Percentiles rank a stretch among this genome's conserved stretches.
Evolutionary conservation across 805 yeast species (phyloP).

Genomic region (Zygosaccharomyces rouxii): DNA sequence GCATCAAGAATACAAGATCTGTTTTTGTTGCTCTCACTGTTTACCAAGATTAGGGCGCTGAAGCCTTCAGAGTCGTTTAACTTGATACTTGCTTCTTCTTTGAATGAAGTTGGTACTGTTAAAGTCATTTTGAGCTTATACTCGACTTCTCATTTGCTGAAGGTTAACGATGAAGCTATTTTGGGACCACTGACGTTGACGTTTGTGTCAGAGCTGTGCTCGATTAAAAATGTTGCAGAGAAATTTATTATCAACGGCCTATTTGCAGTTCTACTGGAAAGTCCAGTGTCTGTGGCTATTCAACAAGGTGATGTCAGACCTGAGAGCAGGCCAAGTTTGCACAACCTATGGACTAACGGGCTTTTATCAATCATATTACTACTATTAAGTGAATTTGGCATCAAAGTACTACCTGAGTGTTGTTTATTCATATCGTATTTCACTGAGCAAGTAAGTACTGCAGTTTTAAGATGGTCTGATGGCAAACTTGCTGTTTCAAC

Average conservation of each 20-base stretch:
- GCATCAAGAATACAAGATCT: slow-evolving; percentile 60
- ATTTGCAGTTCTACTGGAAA: slow-evolving; percentile 63
- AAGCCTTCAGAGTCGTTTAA: slow-evolving; percentile 47
- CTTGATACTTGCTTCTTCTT: slow-evolving; percentile 45
- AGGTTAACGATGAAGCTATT: slow-evolving; percentile 57
- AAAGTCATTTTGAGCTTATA: slow-evolving; percentile 60
- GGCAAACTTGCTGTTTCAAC: slow-evolving; percentile 40
- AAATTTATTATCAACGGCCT: slow-evolving; percentile 60
- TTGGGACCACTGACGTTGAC: slow-evolving; percentile 69
- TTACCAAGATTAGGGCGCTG: slow-evolving; percentile 51
- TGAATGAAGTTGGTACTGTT: slow-evolving; percentile 57
- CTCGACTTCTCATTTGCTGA: slow-evolving; percentile 60
- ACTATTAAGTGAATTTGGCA: slow-evolving; percentile 59
- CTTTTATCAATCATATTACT: slow-evolving; percentile 62
- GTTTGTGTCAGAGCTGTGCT: slow-evolving; percentile 64
- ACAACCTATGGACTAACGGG: slow-evolving; percentile 84
- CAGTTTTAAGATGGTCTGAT: slow-evolving; percentile 66
- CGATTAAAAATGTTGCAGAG: slow-evolving; percentile 60
- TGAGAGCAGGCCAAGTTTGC: slow-evolving; percentile 50
- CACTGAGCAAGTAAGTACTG: slow-evolving; percentile 56
- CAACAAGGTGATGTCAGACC: slow-evolving; percentile 62
- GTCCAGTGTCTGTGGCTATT: slow-evolving; percentile 63
- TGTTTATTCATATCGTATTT: slow-evolving; percentile 60
- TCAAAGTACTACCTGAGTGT: slow-evolving; percentile 57
- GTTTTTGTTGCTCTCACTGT: slow-evolving; percentile 56